These are phyloP conservation scores for Microsporum audouinii DNA, from an alignment of 2,329 filamentous ascomycete species.

Conservation along the genomic window DNA sequence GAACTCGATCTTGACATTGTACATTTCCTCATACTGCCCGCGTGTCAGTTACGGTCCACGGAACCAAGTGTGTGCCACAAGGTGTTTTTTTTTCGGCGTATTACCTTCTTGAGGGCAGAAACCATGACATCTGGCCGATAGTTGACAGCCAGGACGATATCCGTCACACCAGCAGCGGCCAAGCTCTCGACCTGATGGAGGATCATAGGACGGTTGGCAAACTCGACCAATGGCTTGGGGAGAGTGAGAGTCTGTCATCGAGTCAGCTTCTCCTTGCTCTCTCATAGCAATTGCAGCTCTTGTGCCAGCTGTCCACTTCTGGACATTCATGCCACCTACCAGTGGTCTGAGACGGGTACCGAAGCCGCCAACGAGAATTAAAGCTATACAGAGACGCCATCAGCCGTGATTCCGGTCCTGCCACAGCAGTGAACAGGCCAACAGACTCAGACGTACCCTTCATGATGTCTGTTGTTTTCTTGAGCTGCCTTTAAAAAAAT, in stretches of 20 bases:
- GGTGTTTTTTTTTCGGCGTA: not conserved
- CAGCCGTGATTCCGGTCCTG: slow-evolving; percentile 11
- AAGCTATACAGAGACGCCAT: slow-evolving; percentile 46
- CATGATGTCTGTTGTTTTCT: slow-evolving; percentile 23
- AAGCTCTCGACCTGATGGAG: slow-evolving; percentile 94
- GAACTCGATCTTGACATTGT: slow-evolving; percentile 92
- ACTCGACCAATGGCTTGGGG: slow-evolving; percentile 95
- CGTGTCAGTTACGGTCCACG: not conserved
- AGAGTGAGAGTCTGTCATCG: slow-evolving; percentile 75
- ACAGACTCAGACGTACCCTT: slow-evolving; percentile 30
- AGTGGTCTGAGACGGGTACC: slow-evolving; percentile 94
- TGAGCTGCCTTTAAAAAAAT: not conserved
- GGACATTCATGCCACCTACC: slow-evolving; percentile 44
- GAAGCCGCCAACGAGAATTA: slow-evolving; percentile 98
- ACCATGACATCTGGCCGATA: slow-evolving; percentile 98
- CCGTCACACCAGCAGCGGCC: slow-evolving; percentile 84
- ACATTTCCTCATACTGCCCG: slow-evolving; percentile 70
- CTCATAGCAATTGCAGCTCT: not conserved
- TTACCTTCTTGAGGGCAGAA: slow-evolving; percentile 74
- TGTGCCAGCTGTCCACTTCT: not conserved
- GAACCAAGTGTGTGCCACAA: no score
- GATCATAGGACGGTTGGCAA: slow-evolving; percentile 98
- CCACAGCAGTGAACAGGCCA: not conserved
- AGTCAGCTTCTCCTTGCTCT: slow-evolving; percentile 2
- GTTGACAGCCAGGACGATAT: slow-evolving; percentile 97